Base-by-base conservation (phyloP, 1,139 yeast genomes). In the Saccharomyces hybrid region DNA sequence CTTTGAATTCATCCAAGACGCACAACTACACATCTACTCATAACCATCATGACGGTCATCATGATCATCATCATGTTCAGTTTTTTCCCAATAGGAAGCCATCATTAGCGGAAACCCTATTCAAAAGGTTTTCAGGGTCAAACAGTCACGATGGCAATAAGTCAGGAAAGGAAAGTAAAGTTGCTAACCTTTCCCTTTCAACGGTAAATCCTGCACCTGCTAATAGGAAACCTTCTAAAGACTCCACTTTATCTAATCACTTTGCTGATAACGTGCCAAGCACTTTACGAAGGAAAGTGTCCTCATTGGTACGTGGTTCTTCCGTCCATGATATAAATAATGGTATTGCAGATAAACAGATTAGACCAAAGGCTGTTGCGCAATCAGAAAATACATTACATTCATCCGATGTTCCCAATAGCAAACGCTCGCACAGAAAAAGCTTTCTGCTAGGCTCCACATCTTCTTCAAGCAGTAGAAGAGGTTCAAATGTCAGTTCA, bases 81-180 rank as follows among this genome's bases (percentile, higher is more conserved):
- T 26, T 14, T 11, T 38, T 41, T 13, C 32, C 51, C 14, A 27
- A 28, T 13, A 57, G 66, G 41, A 64, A 64, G 53, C 55, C 59
- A 27, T 64, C 68, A 1, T 61, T 64, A 51, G 66, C 68, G 1
- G 64, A 60, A 14, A 56, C 54, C 34, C 47, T 64, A 3, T 59
- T 64, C 25, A 64, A 63, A 53, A 58, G 62, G 51, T 49, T 64
- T 16, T 61, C 65, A 14, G 57, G 58, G 25, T 41, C 48, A 4
- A 46, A 20, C 23, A 27, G 28, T 29, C 49, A 34, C 9, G 50
- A 28, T 14, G 9, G 16, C 42, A 34, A 26, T 20, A 31, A 50
- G 23, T 38, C 46, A 46, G 34, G 20, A 28, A 46, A n/a, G 16
- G 27, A 60, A 63, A 58, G 63, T 60, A 50, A 61, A 64, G 32